Conservation (phyloP, 2,329 filamentous ascomycete species). For the Fusarium nurragi region DNA sequence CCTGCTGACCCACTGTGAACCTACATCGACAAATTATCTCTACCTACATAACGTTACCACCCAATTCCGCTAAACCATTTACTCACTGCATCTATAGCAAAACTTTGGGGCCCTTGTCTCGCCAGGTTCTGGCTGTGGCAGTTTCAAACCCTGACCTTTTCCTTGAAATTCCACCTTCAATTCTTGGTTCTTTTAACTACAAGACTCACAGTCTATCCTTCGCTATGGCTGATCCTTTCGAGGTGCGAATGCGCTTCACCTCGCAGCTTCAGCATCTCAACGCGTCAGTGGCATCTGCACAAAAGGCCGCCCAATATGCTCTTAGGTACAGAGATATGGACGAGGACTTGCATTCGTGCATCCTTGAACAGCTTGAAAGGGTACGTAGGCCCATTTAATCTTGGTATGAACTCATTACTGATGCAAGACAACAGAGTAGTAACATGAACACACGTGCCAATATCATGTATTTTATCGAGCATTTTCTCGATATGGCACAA, state of each 20-base stretch:
- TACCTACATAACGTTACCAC: slow-evolving; percentile 10
- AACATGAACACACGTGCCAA: slow-evolving; percentile 98
- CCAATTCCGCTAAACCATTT: slow-evolving; percentile 24
- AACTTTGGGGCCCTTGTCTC: not conserved
- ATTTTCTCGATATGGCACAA: slow-evolving; percentile 86
- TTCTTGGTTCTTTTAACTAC: not conserved
- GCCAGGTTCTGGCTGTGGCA: not conserved
- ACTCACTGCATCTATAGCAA: not conserved
- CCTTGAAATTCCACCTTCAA: not conserved
- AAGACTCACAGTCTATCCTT: not conserved
- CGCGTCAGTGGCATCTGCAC: slow-evolving; percentile 86
- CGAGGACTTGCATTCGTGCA: slow-evolving; percentile 97
- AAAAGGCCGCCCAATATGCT: slow-evolving; percentile 94
- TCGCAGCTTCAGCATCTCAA: slow-evolving; percentile 88
- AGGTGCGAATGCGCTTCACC: slow-evolving; percentile 98
- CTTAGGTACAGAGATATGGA: slow-evolving; percentile 94
- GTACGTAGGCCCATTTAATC: slow-evolving; percentile 53
- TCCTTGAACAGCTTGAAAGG: slow-evolving; percentile 91
- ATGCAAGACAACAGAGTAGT: slow-evolving; percentile 69
- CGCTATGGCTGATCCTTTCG: slow-evolving; percentile 83
- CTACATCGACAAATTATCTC: slow-evolving; percentile 28
- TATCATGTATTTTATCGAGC: slow-evolving; percentile 99
- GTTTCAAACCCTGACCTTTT: not conserved
- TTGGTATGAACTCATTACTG: slow-evolving; percentile 6
- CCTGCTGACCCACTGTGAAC: slow-evolving; percentile 34